Percentiles rank a stretch among this genome's conserved stretches.
These are phyloP conservation scores for Beauveria rudraprayagi DNA, from an alignment of 2,329 filamentous ascomycete species.

Conservation along the genomic window DNA sequence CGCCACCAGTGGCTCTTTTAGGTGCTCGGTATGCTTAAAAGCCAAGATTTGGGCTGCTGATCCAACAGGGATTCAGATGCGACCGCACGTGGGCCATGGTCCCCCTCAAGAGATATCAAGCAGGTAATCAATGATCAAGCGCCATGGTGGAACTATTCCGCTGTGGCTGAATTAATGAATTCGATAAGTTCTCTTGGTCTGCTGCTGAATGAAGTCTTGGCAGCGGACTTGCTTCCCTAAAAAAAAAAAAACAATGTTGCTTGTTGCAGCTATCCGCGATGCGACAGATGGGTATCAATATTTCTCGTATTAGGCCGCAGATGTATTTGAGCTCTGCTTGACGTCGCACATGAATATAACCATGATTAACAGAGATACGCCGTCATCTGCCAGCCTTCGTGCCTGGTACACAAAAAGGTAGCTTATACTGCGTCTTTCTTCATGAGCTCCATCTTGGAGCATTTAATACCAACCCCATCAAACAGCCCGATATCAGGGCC, in stretches of 20 bases:
- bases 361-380: too few relatives aligned
- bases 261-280: neutral
- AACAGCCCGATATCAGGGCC: constrained; percentile 39
- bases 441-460: constrained; percentile 32
- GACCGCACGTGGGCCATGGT: constrained; percentile 2
- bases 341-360: too few relatives aligned
- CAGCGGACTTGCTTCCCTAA: neutral
- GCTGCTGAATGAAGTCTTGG: neutral
- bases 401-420: too few relatives aligned
- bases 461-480: constrained; percentile 49
- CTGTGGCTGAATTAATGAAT: constrained; percentile 1
- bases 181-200: neutral
- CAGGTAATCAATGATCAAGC: neutral
- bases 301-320: too few relatives aligned
- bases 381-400: too few relatives aligned
- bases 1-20: constrained; percentile 1
- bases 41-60: neutral
- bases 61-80: neutral
- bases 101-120: neutral
- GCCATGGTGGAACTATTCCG: neutral
- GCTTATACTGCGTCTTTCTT: neutral
- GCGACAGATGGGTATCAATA: neutral
- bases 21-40: constrained; percentile 2
- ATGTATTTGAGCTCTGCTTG: too few relatives aligned
- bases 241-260: neutral